Evolutionary conservation across 306 rosid genomes (phyloP).

Genomic region (Fragaria nilgerrensis): DNA sequence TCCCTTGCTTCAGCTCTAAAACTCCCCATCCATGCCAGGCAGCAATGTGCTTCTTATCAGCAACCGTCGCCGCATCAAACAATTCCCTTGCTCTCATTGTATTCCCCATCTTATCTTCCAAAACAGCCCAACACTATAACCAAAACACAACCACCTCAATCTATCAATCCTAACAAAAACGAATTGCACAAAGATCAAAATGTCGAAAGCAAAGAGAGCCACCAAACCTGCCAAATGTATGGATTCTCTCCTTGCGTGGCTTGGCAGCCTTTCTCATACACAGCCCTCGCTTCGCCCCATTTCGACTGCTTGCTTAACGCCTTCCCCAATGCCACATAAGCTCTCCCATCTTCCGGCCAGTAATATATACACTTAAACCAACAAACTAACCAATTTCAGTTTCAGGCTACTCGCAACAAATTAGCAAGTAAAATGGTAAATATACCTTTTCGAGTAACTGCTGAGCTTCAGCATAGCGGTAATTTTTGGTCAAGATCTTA

Average conservation of each 20-base stretch:
- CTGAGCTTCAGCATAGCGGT: conserved; percentile 60
- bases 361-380: conserved; percentile 52
- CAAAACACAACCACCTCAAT: conserved; percentile 2
- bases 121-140: conserved; percentile 89
- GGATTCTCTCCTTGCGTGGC: conserved; percentile 96
- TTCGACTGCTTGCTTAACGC: conserved; percentile 66
- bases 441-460: conserved; percentile 57
- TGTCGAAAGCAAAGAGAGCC: background rate
- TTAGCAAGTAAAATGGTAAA: background rate
- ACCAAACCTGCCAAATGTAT: conserved; percentile 88
- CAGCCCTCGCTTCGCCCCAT: conserved; percentile 65
- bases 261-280: conserved; percentile 92
- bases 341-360: conserved; percentile 96
- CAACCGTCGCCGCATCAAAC: conserved; percentile 94
- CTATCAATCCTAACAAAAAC: background rate
- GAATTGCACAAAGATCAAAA: background rate
- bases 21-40: conserved; percentile 99
- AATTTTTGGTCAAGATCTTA: conserved; percentile 57
- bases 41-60: conserved; percentile 88
- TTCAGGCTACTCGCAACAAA: conserved; percentile 19
- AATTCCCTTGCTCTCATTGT: conserved; percentile 75
- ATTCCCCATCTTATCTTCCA: conserved; percentile 80
- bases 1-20: conserved; percentile 89
- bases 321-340: conserved; percentile 82
- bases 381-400: conserved; percentile 5